Conservation (phyloP, 2,329 filamentous ascomycete genomes). For the Mariannaea sp. region DNA sequence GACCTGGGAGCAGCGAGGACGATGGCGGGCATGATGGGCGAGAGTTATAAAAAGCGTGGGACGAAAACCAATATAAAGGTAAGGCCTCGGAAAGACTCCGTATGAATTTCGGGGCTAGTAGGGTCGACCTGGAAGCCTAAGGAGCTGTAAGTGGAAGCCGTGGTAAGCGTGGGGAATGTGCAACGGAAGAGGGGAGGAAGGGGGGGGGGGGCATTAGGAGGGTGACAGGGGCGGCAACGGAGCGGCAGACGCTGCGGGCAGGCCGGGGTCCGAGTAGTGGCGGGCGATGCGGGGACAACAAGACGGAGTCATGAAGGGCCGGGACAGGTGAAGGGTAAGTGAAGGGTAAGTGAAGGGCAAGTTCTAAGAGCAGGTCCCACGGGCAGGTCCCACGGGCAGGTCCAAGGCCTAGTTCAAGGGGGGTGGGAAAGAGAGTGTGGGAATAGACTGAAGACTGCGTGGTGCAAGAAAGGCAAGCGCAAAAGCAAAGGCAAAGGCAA, state of each 20-base stretch:
- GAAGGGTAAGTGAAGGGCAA: constrained; percentile 1
- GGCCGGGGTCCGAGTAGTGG: background rate
- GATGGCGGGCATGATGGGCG: constrained; percentile 39
- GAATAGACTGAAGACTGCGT: no score
- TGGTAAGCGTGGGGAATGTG: constrained; percentile 25
- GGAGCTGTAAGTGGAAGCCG: constrained; percentile 14
- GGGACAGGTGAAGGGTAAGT: background rate
- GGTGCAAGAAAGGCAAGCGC: constrained; percentile 1
- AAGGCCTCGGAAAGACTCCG: constrained; percentile 22
- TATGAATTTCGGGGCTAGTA: constrained; percentile 17
- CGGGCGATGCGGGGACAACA: constrained; percentile 6
- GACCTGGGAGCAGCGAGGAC: constrained; percentile 39
- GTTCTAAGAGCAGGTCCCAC: no score
- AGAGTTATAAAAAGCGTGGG: constrained; percentile 28
- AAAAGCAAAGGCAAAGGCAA: no score
- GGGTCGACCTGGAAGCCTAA: constrained; percentile 9
- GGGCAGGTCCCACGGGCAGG: no score
- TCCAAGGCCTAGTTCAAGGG: no score
- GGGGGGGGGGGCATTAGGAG: no score
- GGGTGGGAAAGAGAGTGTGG: no score
- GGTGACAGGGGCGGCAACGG: constrained; percentile 11
- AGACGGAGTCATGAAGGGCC: no score
- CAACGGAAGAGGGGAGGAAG: constrained; percentile 15
- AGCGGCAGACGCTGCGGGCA: constrained; percentile 10
- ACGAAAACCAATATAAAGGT: constrained; percentile 36